These are phyloP conservation scores for Arachis monticola DNA, from an alignment of 331 rosid genomes.

Conservation along the genomic window DNA sequence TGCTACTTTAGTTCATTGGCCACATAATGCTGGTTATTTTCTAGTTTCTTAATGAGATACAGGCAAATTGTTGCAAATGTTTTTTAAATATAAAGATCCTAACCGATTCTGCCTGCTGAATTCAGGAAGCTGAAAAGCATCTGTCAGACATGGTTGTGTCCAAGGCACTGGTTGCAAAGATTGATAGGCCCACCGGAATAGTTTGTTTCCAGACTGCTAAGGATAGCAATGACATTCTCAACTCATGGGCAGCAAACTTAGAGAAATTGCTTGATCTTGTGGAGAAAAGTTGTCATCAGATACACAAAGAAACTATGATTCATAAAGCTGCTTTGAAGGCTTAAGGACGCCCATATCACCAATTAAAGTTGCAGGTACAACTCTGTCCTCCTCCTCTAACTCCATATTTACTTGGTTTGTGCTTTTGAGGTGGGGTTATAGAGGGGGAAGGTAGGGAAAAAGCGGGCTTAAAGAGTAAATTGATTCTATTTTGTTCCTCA, in stretches of 20 bases:
- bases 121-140: conserved; percentile 81
- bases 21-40: conserved; percentile 1
- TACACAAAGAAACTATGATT: conserved; percentile 85
- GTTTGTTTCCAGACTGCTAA: conserved; percentile 66
- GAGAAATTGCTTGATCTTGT: conserved; percentile 85
- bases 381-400: neutral
- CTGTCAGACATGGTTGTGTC: conserved; percentile 87
- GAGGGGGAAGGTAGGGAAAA: no score
- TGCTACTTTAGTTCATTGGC: conserved; percentile 28
- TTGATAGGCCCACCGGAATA: conserved; percentile 74
- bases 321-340: conserved; percentile 71
- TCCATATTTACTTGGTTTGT: conserved; percentile 6
- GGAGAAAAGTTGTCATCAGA: conserved; percentile 85
- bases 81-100: conserved; percentile 18
- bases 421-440: neutral
- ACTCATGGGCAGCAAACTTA: conserved; percentile 77
- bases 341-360: conserved; percentile 38
- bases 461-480: no score
- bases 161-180: conserved; percentile 75
- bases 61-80: neutral
- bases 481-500: neutral
- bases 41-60: conserved; percentile 3
- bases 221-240: conserved; percentile 77
- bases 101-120: conserved; percentile 1
- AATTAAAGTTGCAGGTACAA: conserved; percentile 31